A percentile compares a stretch with the other conserved stretches of the same genome.
These are phyloP conservation scores for Scheffersomyces amazonensis DNA, from an alignment of 805 yeast genomes.

Conservation along the genomic window DNA sequence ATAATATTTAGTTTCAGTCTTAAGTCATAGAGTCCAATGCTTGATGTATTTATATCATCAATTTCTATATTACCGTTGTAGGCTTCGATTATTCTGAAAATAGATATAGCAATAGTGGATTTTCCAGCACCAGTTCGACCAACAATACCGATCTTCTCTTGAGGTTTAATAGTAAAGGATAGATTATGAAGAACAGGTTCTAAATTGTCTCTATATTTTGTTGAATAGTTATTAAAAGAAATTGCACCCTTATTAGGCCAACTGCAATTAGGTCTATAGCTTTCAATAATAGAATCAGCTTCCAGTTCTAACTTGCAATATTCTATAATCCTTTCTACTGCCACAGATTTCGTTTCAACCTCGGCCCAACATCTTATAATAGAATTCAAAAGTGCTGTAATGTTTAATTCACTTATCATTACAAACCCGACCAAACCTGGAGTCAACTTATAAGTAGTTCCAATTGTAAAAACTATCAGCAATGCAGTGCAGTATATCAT, in stretches of 20 bases:
- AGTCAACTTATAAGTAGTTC: constrained; percentile 17
- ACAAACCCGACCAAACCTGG: constrained; percentile 37
- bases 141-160: constrained; percentile 90
- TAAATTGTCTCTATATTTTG: constrained; percentile 80
- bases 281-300: constrained; percentile 40
- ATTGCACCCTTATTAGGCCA: constrained; percentile 82
- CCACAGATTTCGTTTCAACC: constrained; percentile 29
- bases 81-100: constrained; percentile 81
- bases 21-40: constrained; percentile 73
- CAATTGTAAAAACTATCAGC: constrained; percentile 20
- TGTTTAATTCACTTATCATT: constrained; percentile 33
- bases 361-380: constrained; percentile 34
- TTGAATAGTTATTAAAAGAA: constrained; percentile 65
- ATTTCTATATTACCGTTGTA: constrained; percentile 66
- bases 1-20: constrained; percentile 78
- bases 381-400: constrained; percentile 27
- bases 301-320: constrained; percentile 38
- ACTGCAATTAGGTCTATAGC: constrained; percentile 32
- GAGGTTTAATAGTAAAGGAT: constrained; percentile 57
- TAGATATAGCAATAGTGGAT: constrained; percentile 77
- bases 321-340: constrained; percentile 35
- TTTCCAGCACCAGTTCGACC: constrained; percentile 98
- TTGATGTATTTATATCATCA: constrained; percentile 64
- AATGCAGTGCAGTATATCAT: constrained; percentile 27
- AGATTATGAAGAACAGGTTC: constrained; percentile 75